Percentiles rank a stretch among this genome's conserved stretches.
phyloP scores from a whole-genome alignment of 1,139 yeast genomes.

The Casaregolazyma suthepensis region DNA sequence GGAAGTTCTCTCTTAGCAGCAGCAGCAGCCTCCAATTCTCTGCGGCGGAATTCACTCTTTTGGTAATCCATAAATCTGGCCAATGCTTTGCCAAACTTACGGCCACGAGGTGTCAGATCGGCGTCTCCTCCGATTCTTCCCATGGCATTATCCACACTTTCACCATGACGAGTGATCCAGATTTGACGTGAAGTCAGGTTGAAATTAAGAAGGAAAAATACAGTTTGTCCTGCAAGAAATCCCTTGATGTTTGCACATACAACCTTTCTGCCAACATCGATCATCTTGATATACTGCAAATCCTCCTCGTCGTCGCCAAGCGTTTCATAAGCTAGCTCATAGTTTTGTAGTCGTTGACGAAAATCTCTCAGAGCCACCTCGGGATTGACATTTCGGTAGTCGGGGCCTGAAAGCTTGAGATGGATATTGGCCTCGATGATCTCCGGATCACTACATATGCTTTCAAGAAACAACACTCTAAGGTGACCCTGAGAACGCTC shows the following conservation, averaged over 20 bases:
- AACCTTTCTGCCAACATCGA: slow-evolving; percentile 90
- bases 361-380: slow-evolving; percentile 75
- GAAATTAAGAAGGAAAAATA: slow-evolving; percentile 83
- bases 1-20: slow-evolving; percentile 32
- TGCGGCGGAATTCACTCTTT: slow-evolving; percentile 59
- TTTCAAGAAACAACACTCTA: slow-evolving; percentile 78
- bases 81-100: slow-evolving; percentile 63
- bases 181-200: slow-evolving; percentile 86
- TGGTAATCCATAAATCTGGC: slow-evolving; percentile 69
- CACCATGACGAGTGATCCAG: slow-evolving; percentile 96
- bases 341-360: slow-evolving; percentile 71
- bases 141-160: slow-evolving; percentile 71
- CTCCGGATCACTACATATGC: slow-evolving; percentile 73
- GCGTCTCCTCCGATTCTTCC: slow-evolving; percentile 96
- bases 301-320: slow-evolving; percentile 64
- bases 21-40: slow-evolving; percentile 38
- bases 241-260: slow-evolving; percentile 91
- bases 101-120: slow-evolving; percentile 70
- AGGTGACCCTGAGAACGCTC: slow-evolving; percentile 67
- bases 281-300: slow-evolving; percentile 88
- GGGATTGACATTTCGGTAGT: slow-evolving; percentile 81
- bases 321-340: slow-evolving; percentile 86
- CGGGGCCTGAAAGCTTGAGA: slow-evolving; percentile 88
- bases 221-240: slow-evolving; percentile 87
- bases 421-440: slow-evolving; percentile 78